Base-by-base conservation (phyloP, 2,329 filamentous ascomycete genomes). In the Taxawa tesnikishii region DNA sequence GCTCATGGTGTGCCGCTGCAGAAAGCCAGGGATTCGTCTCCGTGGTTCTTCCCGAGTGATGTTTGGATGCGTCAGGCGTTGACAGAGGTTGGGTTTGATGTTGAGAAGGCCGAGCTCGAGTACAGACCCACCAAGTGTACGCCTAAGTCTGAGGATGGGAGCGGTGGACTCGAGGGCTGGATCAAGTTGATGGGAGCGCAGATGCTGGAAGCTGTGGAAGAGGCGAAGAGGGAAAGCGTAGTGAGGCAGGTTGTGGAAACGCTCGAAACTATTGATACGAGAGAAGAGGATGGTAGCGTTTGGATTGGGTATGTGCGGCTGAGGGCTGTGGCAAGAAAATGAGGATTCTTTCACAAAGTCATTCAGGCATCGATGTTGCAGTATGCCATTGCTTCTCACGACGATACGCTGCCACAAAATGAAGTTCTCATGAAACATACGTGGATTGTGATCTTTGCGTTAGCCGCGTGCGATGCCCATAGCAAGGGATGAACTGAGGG, bases 1-100 rank as follows among this genome's bases (percentile, higher is more conserved):
- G 49, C 62, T 11, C 60, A 66, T 2, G 66, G 70, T 1, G 48
- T 74, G 1, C 59, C 69, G 0, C 41, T 76, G 2, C 45, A 56
- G n/a, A 53, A 56, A 7, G 69, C 70, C 0, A 39, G 58, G 13
- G 63, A 60, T 10, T 61, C 58, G 0, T 67, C 68, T 38, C 78
- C 79, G 4, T 83, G 79, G 79, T 83, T 79, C 53, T 83, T 83
- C 50, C 75, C 78, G 0, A 73, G 76, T 40, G 73, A 75, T 45
- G 49, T 41, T 0, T 79, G 74, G 74, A 66, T 72, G 50, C 43
- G 43, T 25, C 34, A 38, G 11, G 46, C 50, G 3, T 42, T 68
- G 19, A 45, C 54, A 29, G 38, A 48, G 3, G 44, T 51, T 3
- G 63, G 62, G 0, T 67, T 68, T 30, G 44, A 47, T 16, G 60